phyloP scores from a whole-genome alignment of 345 rosid genomes.

The Citrus trifoliata region DNA sequence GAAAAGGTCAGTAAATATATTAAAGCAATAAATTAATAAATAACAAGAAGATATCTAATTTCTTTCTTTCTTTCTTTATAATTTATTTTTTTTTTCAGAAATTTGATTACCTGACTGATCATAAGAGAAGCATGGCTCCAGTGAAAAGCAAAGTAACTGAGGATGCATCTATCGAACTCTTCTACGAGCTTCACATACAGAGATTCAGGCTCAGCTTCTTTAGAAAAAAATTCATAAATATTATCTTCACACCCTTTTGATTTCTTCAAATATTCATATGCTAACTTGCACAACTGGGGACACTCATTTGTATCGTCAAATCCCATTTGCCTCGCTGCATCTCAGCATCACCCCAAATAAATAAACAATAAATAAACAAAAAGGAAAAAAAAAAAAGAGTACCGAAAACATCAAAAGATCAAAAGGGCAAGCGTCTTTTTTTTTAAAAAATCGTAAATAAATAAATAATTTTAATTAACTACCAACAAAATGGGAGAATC shows the following conservation, averaged over 20 bases:
- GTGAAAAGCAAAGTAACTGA: conserved; percentile 80
- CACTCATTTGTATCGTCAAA: conserved; percentile 62
- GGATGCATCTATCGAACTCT: conserved; percentile 81
- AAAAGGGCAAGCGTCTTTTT: background rate
- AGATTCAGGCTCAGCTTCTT: conserved; percentile 52
- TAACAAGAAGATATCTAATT: too few species aligned
- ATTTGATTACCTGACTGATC: conserved; percentile 49
- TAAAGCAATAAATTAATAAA: too few species aligned
- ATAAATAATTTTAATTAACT: background rate
- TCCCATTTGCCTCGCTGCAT: conserved; percentile 82
- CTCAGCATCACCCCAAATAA: conserved; percentile 28
- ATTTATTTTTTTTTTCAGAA: too few species aligned
- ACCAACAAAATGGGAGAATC: conserved; percentile 83
- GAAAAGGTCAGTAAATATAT: too few species aligned
- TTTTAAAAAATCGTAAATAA: background rate
- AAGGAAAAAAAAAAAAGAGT: background rate
- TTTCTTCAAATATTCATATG: conserved; percentile 50
- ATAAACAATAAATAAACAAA: background rate
- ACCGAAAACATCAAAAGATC: background rate
- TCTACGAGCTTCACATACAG: conserved; percentile 59
- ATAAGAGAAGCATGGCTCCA: conserved; percentile 68
- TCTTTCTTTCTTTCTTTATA: too few species aligned
- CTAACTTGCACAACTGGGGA: conserved; percentile 67
- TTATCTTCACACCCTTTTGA: conserved; percentile 56
- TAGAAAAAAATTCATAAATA: conserved; percentile 46